Conservation (phyloP, 2,329 filamentous ascomycete genomes). For the Venturia effusa region DNA sequence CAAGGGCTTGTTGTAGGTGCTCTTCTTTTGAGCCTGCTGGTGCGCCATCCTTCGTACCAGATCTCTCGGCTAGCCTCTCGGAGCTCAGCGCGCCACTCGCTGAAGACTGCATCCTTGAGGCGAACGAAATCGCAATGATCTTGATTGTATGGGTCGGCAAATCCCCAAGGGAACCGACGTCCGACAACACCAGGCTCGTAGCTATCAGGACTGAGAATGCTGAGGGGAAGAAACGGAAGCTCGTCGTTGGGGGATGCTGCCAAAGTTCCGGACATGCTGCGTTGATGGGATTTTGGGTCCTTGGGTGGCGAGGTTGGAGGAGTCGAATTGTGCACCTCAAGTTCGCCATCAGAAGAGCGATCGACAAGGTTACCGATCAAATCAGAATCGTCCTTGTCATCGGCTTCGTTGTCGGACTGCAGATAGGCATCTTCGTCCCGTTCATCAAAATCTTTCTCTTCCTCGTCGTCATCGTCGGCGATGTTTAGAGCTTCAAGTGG, state of each 20-base stretch:
- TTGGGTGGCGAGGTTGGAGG: conserved; percentile 22
- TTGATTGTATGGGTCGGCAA: conserved; percentile 83
- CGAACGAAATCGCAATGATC: conserved; percentile 90
- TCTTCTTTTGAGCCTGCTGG: conserved; percentile 32
- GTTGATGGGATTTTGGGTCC: conserved; percentile 24
- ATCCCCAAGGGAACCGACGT: conserved; percentile 90
- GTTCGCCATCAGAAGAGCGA: conserved; percentile 23
- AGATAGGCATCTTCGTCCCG: conserved; percentile 39
- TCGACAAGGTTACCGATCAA: conserved; percentile 28
- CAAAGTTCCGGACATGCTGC: conserved; percentile 29
- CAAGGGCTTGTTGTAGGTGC: conserved; percentile 2
- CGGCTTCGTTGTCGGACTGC: conserved; percentile 29
- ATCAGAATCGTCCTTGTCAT: conserved; percentile 20
- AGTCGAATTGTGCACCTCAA: conserved; percentile 22
- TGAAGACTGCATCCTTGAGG: conserved; percentile 85
- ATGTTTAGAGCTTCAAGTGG: conserved; percentile 78
- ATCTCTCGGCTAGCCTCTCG: conserved; percentile 81
- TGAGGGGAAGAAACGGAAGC: conserved; percentile 69
- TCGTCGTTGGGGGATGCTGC: conserved; percentile 32
- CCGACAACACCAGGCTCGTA: conserved; percentile 74
- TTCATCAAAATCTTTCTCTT: conserved; percentile 37
- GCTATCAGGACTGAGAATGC: conserved; percentile 85
- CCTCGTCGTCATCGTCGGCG: conserved; percentile 60
- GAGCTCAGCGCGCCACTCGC: conserved; percentile 83
- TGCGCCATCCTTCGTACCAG: conserved; percentile 96